Evolutionary conservation across 768 basidiomycete species (phyloP).

Genomic region (Ephemerocybe angulata): DNA sequence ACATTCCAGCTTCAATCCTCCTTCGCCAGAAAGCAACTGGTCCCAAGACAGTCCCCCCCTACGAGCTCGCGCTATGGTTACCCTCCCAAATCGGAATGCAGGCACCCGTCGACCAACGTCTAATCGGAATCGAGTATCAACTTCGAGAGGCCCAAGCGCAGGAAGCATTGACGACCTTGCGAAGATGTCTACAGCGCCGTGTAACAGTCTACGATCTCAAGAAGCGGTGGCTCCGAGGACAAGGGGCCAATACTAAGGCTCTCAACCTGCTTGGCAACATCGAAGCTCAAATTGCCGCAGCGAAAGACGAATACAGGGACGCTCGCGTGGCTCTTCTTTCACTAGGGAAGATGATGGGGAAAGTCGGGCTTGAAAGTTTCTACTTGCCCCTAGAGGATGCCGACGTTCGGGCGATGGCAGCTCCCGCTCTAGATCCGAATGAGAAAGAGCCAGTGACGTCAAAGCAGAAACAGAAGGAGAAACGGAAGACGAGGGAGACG

Average conservation of each 20-base stretch:
- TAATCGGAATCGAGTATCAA: slow-evolving; percentile 17
- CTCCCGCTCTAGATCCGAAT: too few relatives aligned
- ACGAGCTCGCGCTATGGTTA: slow-evolving; percentile 18
- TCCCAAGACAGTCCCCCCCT: background rate
- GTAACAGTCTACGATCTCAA: slow-evolving; percentile 20
- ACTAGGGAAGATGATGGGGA: background rate
- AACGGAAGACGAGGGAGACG: background rate
- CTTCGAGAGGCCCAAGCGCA: slow-evolving; percentile 21
- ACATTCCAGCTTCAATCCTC: slow-evolving; percentile 9
- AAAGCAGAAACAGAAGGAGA: too few relatives aligned
- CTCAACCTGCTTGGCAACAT: slow-evolving; percentile 12
- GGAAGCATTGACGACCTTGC: slow-evolving; percentile 20
- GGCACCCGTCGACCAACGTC: background rate
- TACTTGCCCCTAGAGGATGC: background rate
- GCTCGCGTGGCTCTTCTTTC: background rate
- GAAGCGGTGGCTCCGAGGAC: slow-evolving; percentile 17
- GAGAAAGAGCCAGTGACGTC: too few relatives aligned
- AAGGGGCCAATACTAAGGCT: slow-evolving; percentile 22
- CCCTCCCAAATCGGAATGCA: slow-evolving; percentile 17
- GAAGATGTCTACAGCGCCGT: slow-evolving; percentile 16
- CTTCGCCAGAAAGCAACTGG: background rate
- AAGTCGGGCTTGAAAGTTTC: background rate
- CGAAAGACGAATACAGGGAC: slow-evolving; percentile 16
- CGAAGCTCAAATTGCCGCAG: slow-evolving; percentile 14
- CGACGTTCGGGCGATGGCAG: background rate